These are phyloP conservation scores for Taxawa tesnikishii DNA, from an alignment of 2,329 filamentous ascomycete genomes.

Conservation along the genomic window DNA sequence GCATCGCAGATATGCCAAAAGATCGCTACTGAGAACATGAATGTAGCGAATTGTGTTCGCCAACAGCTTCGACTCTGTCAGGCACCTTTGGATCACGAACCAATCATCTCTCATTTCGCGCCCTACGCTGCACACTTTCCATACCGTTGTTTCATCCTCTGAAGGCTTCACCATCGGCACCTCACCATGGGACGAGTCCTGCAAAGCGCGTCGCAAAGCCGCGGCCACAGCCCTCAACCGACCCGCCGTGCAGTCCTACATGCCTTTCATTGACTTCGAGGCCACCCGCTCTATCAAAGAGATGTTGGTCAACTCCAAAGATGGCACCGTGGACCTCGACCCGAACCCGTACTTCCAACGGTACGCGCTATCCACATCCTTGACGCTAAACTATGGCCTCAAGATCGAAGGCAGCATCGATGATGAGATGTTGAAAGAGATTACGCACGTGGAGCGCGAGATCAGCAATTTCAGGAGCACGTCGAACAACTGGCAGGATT, in stretches of 20 bases:
- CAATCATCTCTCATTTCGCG: constrained; percentile 67
- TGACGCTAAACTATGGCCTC: constrained; percentile 70
- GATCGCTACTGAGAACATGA: too few species aligned
- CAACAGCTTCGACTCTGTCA: constrained; percentile 65
- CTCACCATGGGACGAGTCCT: constrained; percentile 73
- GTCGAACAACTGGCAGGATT: constrained; percentile 71
- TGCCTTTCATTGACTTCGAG: constrained; percentile 73
- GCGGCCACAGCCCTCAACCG: constrained; percentile 68
- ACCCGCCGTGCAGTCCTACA: constrained; percentile 64
- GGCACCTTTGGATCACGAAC: constrained; percentile 64
- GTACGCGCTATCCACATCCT: constrained; percentile 63
- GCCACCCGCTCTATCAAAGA: constrained; percentile 60
- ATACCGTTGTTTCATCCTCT: constrained; percentile 62
- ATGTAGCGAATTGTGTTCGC: constrained; percentile 60
- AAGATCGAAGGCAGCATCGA: constrained; percentile 61
- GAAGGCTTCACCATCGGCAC: constrained; percentile 76
- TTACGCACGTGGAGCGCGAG: constrained; percentile 61
- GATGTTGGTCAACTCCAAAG: constrained; percentile 50
- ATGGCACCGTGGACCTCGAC: constrained; percentile 53
- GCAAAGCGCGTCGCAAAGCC: constrained; percentile 64
- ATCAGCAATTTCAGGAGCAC: constrained; percentile 67
- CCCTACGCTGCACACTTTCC: constrained; percentile 70
- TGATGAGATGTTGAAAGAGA: constrained; percentile 56
- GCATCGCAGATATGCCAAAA: too few species aligned
- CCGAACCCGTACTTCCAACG: constrained; percentile 63